phyloP scores from a whole-genome alignment of 208 protist genomes.

The Leishmania guyanensis region DNA sequence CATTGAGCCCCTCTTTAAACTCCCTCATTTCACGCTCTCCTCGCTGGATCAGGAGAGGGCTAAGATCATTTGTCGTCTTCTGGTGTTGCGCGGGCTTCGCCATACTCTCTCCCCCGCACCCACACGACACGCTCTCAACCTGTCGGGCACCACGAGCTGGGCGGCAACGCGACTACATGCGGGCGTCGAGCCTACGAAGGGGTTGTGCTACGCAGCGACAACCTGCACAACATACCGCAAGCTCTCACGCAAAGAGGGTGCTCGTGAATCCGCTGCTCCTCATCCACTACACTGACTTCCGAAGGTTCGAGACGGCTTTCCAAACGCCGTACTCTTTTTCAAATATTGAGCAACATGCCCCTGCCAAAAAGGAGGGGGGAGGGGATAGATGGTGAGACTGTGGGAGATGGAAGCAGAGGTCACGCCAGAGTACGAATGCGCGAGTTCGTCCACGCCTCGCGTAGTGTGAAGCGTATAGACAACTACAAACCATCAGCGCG shows the following conservation, averaged over 20 bases:
- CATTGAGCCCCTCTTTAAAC: neutral
- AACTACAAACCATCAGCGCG: constrained; percentile 26
- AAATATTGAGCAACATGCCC: constrained; percentile 26
- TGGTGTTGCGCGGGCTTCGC: neutral
- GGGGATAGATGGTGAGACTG: constrained; percentile 16
- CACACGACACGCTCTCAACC: constrained; percentile 5
- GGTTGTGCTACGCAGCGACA: constrained; percentile 39
- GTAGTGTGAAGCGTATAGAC: constrained; percentile 25
- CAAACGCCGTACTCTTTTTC: constrained; percentile 31
- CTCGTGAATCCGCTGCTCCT: constrained; percentile 27
- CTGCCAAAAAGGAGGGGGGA: constrained; percentile 16
- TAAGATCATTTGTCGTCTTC: neutral
- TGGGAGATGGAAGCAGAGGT: constrained; percentile 2
- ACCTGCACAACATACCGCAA: constrained; percentile 24
- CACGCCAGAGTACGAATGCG: constrained; percentile 5
- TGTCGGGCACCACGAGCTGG: constrained; percentile 31
- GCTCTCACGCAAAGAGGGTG: neutral
- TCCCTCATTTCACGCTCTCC: neutral
- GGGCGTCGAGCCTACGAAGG: constrained; percentile 14
- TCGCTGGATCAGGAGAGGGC: neutral
- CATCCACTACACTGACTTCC: constrained; percentile 42
- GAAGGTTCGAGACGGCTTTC: constrained; percentile 25
- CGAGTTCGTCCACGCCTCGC: constrained; percentile 18
- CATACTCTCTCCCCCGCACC: neutral
- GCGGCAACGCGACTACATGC: constrained; percentile 40